Evolutionary conservation across 1,284 basidiomycete species (phyloP), one percentile per base, ranked within the genome.

Genomic region (Ganoderma resinaceum): DNA sequence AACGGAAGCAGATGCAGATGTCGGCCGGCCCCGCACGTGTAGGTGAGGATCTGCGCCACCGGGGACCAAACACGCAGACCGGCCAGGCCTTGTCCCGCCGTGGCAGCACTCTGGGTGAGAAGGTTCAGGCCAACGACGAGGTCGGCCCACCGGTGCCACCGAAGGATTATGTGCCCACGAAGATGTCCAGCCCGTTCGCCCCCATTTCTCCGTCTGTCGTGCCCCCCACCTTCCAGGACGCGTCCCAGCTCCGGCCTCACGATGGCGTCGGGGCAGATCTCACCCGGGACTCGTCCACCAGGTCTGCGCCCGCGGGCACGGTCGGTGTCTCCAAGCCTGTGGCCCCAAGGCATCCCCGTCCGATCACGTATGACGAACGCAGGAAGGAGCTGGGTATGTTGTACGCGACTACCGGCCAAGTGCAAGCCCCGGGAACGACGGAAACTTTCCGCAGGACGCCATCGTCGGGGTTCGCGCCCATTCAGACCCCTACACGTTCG

Each of bases 401-500:
- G 46, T 18, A 16, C 63, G 57, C 57, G 35, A 38, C 35, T 11
- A 37, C 57, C 55, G 55, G 38, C 26, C 59, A 37, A 37, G 6
- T 11, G 14, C 14, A 29, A 33, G 42, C 7, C 33, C 35, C 62
- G 43, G 23, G 42, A 37, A 7, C 67, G 35, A n/a, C 38, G 62
- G 35, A 8, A 26, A 31, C 63, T 29, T 52, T 70, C 38, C 64
- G 65, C 40, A 62, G 66, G 42, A 66, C 61, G n/a, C 64, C 68
- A 11, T 72, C 70, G 14, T 55, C 64, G 20, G 66, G 64, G 14
- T 64, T 68, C 53, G 61, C 62, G 29, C 52, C 46, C 43, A 62
- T 61, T n/a, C n/a, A 38, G 18, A n/a, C 58, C n/a, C n/a, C 58
- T 35, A 60, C 37, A 37, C 37, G 37, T 37, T 20, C 9, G 5